These are phyloP conservation scores for Solanum okadae DNA, from an alignment of 257 asterid species.

Conservation along the genomic window DNA sequence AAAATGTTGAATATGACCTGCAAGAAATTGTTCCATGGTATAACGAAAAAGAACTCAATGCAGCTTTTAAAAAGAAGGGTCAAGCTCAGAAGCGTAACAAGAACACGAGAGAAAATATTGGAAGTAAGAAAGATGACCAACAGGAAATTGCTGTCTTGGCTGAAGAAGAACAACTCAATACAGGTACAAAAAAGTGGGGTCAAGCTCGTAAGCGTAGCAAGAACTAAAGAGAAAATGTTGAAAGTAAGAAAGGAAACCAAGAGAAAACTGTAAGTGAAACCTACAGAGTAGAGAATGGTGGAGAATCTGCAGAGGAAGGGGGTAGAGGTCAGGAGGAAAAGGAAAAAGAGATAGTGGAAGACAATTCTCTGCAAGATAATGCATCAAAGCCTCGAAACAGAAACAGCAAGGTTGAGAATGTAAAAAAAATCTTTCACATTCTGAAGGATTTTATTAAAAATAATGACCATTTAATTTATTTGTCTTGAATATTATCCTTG, in stretches of 20 bases:
- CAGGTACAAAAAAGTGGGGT: neutral
- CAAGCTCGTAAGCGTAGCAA: neutral
- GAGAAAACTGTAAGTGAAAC: neutral
- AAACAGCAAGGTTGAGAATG: slow-evolving; percentile 4
- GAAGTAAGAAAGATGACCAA: neutral
- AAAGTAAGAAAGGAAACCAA: neutral
- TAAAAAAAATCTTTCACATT: neutral
- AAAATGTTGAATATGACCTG: neutral
- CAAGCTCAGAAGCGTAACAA: too few relatives aligned
- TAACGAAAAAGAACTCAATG: neutral
- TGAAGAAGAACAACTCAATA: neutral
- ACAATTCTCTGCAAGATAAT: too few relatives aligned
- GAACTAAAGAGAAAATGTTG: neutral
- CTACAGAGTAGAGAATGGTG: neutral
- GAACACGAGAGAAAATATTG: neutral
- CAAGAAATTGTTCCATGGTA: neutral
- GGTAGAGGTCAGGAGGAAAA: too few relatives aligned
- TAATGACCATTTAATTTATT: neutral
- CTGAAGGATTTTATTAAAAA: neutral
- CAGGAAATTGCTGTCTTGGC: neutral
- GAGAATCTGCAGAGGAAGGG: too few relatives aligned
- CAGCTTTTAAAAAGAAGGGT: too few relatives aligned
- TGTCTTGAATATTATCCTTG: neutral
- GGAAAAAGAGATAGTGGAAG: too few relatives aligned
- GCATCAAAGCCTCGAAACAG: neutral